Percentiles rank a stretch among this genome's conserved stretches.
Conservation (phyloP, 169 alveolate species). For the Eimeria zaria region DNA sequence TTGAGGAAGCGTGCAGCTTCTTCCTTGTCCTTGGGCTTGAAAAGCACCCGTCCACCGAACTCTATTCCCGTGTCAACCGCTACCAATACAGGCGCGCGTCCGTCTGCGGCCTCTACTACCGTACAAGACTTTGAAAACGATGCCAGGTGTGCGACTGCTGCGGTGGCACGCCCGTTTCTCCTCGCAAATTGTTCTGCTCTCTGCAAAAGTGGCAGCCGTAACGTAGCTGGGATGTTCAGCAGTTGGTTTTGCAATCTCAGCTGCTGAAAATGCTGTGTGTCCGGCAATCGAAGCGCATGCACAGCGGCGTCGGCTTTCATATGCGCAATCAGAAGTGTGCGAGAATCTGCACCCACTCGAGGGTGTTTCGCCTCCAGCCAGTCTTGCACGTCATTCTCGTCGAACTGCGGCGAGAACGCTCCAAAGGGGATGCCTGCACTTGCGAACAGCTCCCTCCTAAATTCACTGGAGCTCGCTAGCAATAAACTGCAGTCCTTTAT, state of each 20-base stretch:
- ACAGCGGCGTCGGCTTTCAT: conserved; percentile 65
- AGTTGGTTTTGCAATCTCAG: conserved; percentile 68
- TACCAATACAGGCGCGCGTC: conserved; percentile 68
- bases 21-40: conserved; percentile 64
- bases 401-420: conserved; percentile 40
- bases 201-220: conserved; percentile 17
- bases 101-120: conserved; percentile 72
- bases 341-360: background rate
- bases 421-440: conserved; percentile 59
- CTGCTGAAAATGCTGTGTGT: conserved; percentile 60
- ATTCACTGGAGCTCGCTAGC: conserved; percentile 37
- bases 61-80: conserved; percentile 62
- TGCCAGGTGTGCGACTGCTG: conserved; percentile 64
- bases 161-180: conserved; percentile 15
- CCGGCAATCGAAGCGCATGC: conserved; percentile 51
- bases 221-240: conserved; percentile 29
- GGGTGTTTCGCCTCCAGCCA: conserved; percentile 68
- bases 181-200: conserved; percentile 38
- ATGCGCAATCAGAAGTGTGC: conserved; percentile 60
- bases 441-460: conserved; percentile 37
- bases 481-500: conserved; percentile 57
- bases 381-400: conserved; percentile 51
- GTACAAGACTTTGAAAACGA: conserved; percentile 46
- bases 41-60: conserved; percentile 23
- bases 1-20: conserved; percentile 70